phyloP scores from a whole-genome alignment of 805 yeast species.

The Metschnikowia lochheadii region DNA sequence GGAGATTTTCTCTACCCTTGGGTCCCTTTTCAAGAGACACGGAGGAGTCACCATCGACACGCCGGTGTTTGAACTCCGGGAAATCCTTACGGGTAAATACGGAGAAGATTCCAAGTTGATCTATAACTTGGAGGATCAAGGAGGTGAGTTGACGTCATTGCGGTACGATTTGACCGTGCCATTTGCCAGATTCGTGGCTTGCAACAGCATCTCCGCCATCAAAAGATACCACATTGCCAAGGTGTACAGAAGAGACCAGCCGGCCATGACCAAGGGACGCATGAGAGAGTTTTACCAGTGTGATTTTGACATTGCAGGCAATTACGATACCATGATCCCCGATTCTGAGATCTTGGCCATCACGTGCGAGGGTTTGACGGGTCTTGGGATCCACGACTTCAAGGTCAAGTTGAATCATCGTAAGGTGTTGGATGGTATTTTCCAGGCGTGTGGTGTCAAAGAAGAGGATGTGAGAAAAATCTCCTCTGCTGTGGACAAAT shows the following conservation, averaged over 20 bases:
- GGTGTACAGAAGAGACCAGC: constrained; percentile 98
- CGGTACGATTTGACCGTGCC: constrained; percentile 98
- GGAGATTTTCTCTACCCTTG: constrained; percentile 71
- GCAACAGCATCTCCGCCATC: constrained; percentile 85
- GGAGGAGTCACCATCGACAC: constrained; percentile 99
- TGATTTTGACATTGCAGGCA: constrained; percentile 96
- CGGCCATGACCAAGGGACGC: constrained; percentile 99
- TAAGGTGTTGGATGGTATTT: constrained; percentile 92
- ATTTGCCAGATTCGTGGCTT: constrained; percentile 94
- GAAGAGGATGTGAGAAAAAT: constrained; percentile 92
- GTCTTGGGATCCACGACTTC: constrained; percentile 82
- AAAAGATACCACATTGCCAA: constrained; percentile 97
- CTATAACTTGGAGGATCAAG: constrained; percentile 96
- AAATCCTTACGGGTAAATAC: constrained; percentile 92
- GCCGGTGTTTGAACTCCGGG: constrained; percentile 95
- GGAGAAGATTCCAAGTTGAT: constrained; percentile 98
- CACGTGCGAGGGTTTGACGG: constrained; percentile 77
- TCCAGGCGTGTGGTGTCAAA: constrained; percentile 89
- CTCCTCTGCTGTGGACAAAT: constrained; percentile 93
- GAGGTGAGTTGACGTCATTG: constrained; percentile 94
- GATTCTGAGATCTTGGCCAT: constrained; percentile 86
- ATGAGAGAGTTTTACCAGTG: constrained; percentile 99
- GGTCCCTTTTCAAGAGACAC: constrained; percentile 81
- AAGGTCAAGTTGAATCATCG: constrained; percentile 93
- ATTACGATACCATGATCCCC: constrained; percentile 90